Evolutionary conservation across 495 filamentous ascomycete genomes (phyloP).

Genomic region (Aspergillus sclerotioniger): DNA sequence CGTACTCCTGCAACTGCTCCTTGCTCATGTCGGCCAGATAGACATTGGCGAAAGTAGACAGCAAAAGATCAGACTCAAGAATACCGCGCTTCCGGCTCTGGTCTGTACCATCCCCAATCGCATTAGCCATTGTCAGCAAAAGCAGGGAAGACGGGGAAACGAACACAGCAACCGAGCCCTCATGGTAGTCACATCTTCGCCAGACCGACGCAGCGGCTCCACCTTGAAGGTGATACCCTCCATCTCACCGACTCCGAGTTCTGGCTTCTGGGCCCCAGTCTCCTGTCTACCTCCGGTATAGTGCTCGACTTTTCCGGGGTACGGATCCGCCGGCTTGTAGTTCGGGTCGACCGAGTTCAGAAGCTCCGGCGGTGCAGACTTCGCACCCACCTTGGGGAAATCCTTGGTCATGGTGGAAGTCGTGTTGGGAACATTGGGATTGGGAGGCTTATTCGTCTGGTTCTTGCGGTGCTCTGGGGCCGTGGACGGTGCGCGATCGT

Average conservation of each 20-base stretch:
- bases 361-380: constrained; percentile 60
- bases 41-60: constrained; percentile 88
- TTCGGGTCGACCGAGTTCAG: constrained; percentile 54
- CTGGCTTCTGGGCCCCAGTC: constrained; percentile 51
- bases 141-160: constrained; percentile 34
- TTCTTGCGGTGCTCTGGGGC: constrained; percentile 49
- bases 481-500: constrained; percentile 28
- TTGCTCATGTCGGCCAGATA: constrained; percentile 71
- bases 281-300: constrained; percentile 62
- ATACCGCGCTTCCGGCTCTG: constrained; percentile 96
- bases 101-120: constrained; percentile 51
- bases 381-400: constrained; percentile 57
- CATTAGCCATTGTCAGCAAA: background rate
- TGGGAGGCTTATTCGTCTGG: constrained; percentile 56
- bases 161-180: constrained; percentile 85
- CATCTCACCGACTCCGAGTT: constrained; percentile 88
- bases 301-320: constrained; percentile 58
- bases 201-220: constrained; percentile 76
- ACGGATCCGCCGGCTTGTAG: constrained; percentile 57
- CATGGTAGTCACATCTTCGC: constrained; percentile 80
- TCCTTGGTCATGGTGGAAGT: constrained; percentile 62
- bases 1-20: constrained; percentile 77
- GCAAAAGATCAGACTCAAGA: constrained; percentile 90
- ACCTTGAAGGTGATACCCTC: constrained; percentile 84
- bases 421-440: constrained; percentile 62